Evolutionary conservation across 768 basidiomycete species (phyloP), one percentile per base, ranked within the genome.

Genomic region (Russula emetica): DNA sequence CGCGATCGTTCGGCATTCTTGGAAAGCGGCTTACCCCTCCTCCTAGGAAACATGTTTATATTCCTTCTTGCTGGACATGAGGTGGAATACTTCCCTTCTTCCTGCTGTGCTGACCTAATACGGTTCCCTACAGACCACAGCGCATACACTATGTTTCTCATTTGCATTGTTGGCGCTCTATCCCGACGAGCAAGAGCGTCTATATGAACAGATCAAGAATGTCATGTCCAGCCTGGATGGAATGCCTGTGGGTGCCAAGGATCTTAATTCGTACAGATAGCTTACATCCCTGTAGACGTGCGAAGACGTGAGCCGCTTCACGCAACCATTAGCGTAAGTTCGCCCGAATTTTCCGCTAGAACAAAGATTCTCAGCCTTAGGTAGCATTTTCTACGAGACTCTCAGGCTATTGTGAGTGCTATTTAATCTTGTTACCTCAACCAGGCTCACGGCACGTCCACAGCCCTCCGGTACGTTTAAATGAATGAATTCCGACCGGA

Each of bases 341-440:
- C 10, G n/a, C 28, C 42, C 7, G 6, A 24, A 18, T 45, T 45
- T 34, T 14, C 8, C 20, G 34, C n/a, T 9, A 44, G 20, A 30
- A n/a, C 45, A 20, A 34, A 3, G 28, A 32, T 52, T 40, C 53
- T 64, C 32, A 62, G 52, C 5, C 11, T 6, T 9, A 11, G 20
- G 26, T 40, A 82, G 81, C 20, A 79, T 80, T 3, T 78, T 80
- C 61, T 74, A 82, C 61, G 82, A 84, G 70, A 80, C 81, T 3
- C 69, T 82, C 24, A 75, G 82, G 26, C 66, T 83, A 71, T 82
- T 63, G 67, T 68, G 49, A 50, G 67, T 68, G 2, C 16, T 13
- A 11, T 60, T 24, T 38, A 24, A 58, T 24, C 3, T 1, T 42
- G 3, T 20, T 28, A 24, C 16, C 11, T 20, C 2, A 10, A 13